These are phyloP conservation scores for Phytophthora colocasiae DNA, from an alignment of 352 stramenopile species.

Conservation along the genomic window DNA sequence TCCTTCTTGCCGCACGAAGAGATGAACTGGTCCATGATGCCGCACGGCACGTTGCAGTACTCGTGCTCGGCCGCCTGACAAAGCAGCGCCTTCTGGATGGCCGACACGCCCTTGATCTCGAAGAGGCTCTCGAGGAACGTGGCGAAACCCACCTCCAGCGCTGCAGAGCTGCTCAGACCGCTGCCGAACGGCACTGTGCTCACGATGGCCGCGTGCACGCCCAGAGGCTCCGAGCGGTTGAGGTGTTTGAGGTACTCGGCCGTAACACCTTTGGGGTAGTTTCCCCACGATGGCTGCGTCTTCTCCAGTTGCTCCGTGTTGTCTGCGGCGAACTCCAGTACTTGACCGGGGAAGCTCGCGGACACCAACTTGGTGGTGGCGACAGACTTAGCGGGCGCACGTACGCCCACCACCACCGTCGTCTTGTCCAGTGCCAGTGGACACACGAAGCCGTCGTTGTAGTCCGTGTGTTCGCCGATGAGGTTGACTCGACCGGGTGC, in stretches of 20 bases:
- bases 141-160: slow-evolving; percentile 92
- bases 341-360: slow-evolving; percentile 58
- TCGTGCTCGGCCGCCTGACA: slow-evolving; percentile 96
- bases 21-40: slow-evolving; percentile 98
- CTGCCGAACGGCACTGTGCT: slow-evolving; percentile 93
- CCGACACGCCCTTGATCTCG: slow-evolving; percentile 49
- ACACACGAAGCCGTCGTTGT: slow-evolving; percentile 96
- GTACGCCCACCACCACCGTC: slow-evolving; percentile 85
- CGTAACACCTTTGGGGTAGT: slow-evolving; percentile 95
- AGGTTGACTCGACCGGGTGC: slow-evolving; percentile 96
- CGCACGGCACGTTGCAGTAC: slow-evolving; percentile 94
- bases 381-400: slow-evolving; percentile 29
- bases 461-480: slow-evolving; percentile 97
- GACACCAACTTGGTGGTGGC: slow-evolving; percentile 55
- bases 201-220: slow-evolving; percentile 86
- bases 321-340: slow-evolving; percentile 58
- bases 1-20: slow-evolving; percentile 89
- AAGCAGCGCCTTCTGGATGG: slow-evolving; percentile 88
- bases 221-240: slow-evolving; percentile 52
- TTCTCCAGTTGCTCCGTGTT: slow-evolving; percentile 60
- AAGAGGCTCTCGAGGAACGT: slow-evolving; percentile 93
- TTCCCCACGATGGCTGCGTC: slow-evolving; percentile 81
- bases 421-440: slow-evolving; percentile 93
- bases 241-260: slow-evolving; percentile 86
- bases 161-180: slow-evolving; percentile 93